Percentiles rank a stretch among this genome's conserved stretches.
phyloP scores from a whole-genome alignment of 2,329 filamentous ascomycete genomes.

The Fusarium floridanum region DNA sequence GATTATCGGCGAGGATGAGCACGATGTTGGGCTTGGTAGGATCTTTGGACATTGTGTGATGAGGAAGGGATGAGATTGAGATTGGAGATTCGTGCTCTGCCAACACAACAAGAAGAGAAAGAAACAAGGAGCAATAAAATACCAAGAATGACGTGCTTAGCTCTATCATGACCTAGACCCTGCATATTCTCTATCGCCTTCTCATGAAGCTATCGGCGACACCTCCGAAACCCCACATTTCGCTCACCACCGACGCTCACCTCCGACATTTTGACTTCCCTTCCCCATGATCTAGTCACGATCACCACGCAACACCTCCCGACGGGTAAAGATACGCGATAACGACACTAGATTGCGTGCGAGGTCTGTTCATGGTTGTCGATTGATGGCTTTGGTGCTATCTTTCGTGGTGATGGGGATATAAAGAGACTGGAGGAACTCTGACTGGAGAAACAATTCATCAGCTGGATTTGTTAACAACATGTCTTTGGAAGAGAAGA shows the following conservation, averaged over 20 bases:
- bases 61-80: background rate
- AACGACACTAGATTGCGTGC: slow-evolving; percentile 10
- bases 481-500: background rate
- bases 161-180: background rate
- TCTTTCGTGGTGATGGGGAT: background rate
- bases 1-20: slow-evolving; percentile 53
- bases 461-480: background rate
- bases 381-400: background rate
- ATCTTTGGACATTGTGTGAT: slow-evolving; percentile 25
- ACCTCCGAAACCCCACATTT: slow-evolving; percentile 26
- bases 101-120: background rate
- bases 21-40: slow-evolving; percentile 47
- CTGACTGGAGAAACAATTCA: background rate
- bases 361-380: background rate
- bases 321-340: slow-evolving; percentile 12
- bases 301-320: background rate
- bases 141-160: background rate
- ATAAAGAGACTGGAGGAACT: background rate
- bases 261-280: slow-evolving; percentile 10
- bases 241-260: slow-evolving; percentile 42
- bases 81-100: background rate
- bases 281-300: slow-evolving; percentile 1
- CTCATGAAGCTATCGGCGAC: background rate
- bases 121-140: background rate
- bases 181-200: background rate